These are phyloP conservation scores for Hippophae tibetana DNA, from an alignment of 306 rosid species.

Conservation along the genomic window DNA sequence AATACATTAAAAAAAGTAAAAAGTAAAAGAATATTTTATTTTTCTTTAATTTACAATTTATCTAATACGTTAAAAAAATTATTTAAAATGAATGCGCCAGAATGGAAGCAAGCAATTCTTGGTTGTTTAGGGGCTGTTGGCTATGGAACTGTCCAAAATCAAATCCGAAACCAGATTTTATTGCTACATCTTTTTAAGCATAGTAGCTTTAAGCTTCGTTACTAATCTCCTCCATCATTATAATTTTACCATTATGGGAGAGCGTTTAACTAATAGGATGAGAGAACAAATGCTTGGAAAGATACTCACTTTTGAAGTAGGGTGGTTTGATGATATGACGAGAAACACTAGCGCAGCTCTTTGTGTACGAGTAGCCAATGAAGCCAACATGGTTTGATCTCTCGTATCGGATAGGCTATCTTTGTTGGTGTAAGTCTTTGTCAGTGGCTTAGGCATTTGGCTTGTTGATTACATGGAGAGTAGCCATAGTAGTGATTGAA, in stretches of 20 bases:
- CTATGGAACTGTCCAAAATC: slow-evolving; percentile 41
- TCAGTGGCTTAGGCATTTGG: slow-evolving; percentile 39
- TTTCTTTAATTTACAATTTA: no score
- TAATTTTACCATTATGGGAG: slow-evolving; percentile 75
- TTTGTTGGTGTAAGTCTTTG: slow-evolving; percentile 45
- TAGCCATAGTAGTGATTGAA: slow-evolving; percentile 61
- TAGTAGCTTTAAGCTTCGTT: slow-evolving; percentile 35
- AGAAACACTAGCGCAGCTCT: slow-evolving; percentile 66
- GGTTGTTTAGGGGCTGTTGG: slow-evolving; percentile 70
- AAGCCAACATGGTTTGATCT: slow-evolving; percentile 56
- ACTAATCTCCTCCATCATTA: slow-evolving; percentile 56
- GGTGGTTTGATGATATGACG: slow-evolving; percentile 74
- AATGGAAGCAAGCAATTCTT: slow-evolving; percentile 62
- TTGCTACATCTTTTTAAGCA: slow-evolving; percentile 39
- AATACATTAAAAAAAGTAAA: no score
- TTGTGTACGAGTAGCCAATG: slow-evolving; percentile 49
- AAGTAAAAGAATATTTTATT: background rate
- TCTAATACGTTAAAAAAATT: slow-evolving; percentile 20
- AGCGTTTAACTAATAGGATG: slow-evolving; percentile 54
- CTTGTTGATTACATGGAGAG: slow-evolving; percentile 54
- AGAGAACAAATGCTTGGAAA: slow-evolving; percentile 39
- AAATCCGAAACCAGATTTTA: slow-evolving; percentile 37
- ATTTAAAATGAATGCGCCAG: slow-evolving; percentile 60
- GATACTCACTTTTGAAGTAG: slow-evolving; percentile 62
- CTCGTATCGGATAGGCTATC: slow-evolving; percentile 69